Evolutionary conservation across 2,329 filamentous ascomycete species (phyloP).

Genomic region (Knufia petricola): DNA sequence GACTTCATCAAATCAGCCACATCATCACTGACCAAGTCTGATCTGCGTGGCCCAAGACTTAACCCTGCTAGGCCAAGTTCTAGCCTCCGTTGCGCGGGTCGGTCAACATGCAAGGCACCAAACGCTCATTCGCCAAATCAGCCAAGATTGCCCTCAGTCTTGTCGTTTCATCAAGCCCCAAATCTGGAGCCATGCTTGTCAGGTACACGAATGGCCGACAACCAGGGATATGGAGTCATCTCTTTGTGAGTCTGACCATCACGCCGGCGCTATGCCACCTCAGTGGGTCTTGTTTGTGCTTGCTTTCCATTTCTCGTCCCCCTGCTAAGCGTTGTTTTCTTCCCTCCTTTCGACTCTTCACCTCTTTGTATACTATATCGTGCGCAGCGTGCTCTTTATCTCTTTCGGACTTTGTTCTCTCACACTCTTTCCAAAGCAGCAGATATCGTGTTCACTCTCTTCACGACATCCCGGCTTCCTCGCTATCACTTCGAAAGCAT

Average conservation of each 20-base stretch:
- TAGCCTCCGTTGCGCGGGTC: slow-evolving; percentile 3
- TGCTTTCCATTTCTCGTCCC: slow-evolving; percentile 9
- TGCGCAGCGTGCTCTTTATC: slow-evolving; percentile 7
- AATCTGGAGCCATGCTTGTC: neutral
- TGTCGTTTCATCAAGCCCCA: slow-evolving; percentile 9
- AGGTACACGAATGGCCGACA: slow-evolving; percentile 4
- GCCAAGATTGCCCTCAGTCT: slow-evolving; percentile 5
- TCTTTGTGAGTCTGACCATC: slow-evolving; percentile 7
- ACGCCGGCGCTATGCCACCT: slow-evolving; percentile 7
- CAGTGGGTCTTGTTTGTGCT: slow-evolving; percentile 6
- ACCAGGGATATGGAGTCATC: slow-evolving; percentile 1
- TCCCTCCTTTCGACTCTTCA: slow-evolving; percentile 9
- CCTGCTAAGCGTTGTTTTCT: slow-evolving; percentile 6
- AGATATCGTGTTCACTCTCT: slow-evolving; percentile 52
- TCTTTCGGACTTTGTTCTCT: slow-evolving; percentile 1
- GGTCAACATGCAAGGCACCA: slow-evolving; percentile 8
- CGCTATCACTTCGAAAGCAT: slow-evolving; percentile 4
- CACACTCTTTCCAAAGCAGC: slow-evolving; percentile 45
- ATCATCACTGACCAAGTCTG: slow-evolving; percentile 2
- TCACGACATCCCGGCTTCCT: slow-evolving; percentile 28
- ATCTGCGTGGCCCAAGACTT: slow-evolving; percentile 1
- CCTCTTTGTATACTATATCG: slow-evolving; percentile 8
- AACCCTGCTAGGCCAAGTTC: neutral
- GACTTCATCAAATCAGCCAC: slow-evolving; percentile 1
- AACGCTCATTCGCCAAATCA: slow-evolving; percentile 4